phyloP scores from a whole-genome alignment of 108 stramenopile genomes.

The Nitzschia putrida region DNA sequence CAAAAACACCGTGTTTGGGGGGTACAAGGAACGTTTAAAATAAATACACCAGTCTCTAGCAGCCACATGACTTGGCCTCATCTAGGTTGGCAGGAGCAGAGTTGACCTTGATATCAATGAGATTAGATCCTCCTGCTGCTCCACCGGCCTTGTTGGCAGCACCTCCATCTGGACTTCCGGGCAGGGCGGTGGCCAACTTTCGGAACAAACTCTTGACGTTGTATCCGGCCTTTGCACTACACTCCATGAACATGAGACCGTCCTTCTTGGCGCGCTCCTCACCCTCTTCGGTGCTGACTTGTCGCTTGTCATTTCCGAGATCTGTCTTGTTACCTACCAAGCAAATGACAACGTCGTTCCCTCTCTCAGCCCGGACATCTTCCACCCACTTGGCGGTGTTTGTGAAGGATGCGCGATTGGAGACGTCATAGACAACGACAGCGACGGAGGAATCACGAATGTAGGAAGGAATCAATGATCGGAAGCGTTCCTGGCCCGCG shows the following conservation, averaged over 20 bases:
- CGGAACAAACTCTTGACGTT: conserved; percentile 98
- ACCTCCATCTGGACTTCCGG: conserved; percentile 79
- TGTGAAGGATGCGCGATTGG: conserved; percentile 93
- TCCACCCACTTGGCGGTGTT: conserved; percentile 99
- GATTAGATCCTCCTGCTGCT: conserved; percentile 63
- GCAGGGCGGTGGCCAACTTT: conserved; percentile 94
- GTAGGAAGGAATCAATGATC: conserved; percentile 95
- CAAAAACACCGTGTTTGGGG: background rate
- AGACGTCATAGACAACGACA: conserved; percentile 98
- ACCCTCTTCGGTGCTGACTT: conserved; percentile 96
- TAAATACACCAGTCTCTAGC: conserved; percentile 41
- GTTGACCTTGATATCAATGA: conserved; percentile 94
- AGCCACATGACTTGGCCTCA: conserved; percentile 83
- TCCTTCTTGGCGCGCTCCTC: conserved; percentile 94
- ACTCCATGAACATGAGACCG: conserved; percentile 97
- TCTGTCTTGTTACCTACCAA: conserved; percentile 99
- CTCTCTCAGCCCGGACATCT: conserved; percentile 96
- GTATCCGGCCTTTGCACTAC: conserved; percentile 97
- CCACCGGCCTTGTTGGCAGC: conserved; percentile 49
- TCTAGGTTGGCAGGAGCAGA: conserved; percentile 89
- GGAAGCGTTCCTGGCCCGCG: conserved; percentile 97
- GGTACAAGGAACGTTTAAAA: background rate
- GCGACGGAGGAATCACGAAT: conserved; percentile 98
- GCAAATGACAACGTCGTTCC: conserved; percentile 97
- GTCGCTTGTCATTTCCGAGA: conserved; percentile 93